phyloP scores from a whole-genome alignment of 371 early-diverging fungal genomes.

The Mortierella sp. region DNA sequence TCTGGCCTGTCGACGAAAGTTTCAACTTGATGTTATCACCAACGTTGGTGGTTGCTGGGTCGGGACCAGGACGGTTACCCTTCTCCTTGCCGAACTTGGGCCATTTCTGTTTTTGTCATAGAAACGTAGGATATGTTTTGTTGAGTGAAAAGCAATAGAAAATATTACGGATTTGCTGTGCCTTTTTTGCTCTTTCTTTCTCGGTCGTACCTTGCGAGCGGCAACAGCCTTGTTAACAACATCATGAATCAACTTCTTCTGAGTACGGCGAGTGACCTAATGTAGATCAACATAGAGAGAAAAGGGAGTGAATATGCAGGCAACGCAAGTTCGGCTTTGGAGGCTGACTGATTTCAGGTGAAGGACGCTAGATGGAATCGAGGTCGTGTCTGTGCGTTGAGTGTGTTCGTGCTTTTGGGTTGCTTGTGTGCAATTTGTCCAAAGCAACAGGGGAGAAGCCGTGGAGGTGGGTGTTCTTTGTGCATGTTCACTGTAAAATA shows the following conservation, averaged over 20 bases:
- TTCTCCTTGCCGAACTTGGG: constrained; percentile 85
- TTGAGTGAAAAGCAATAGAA: background rate
- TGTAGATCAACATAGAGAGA: background rate
- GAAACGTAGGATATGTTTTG: background rate
- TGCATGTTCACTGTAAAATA: background rate
- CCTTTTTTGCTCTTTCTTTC: constrained; percentile 11
- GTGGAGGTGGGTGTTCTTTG: too few species aligned
- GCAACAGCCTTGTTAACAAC: constrained; percentile 92
- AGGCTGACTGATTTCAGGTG: too few species aligned
- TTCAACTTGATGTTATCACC: constrained; percentile 92
- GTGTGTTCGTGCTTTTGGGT: too few species aligned
- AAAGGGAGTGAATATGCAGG: background rate
- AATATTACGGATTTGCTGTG: too few species aligned
- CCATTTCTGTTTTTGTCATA: constrained; percentile 65
- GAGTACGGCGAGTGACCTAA: constrained; percentile 84
- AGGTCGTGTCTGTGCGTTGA: too few species aligned
- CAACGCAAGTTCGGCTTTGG: too few species aligned
- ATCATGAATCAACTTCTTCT: constrained; percentile 81
- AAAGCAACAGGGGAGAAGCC: too few species aligned
- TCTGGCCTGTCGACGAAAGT: constrained; percentile 73
- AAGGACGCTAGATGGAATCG: too few species aligned
- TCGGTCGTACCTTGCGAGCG: constrained; percentile 75
- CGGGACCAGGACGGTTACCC: constrained; percentile 83
- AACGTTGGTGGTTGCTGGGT: constrained; percentile 88
- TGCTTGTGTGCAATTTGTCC: too few species aligned